Evolutionary conservation across 331 rosid genomes (phyloP).

Genomic region (Acacia concinna): DNA sequence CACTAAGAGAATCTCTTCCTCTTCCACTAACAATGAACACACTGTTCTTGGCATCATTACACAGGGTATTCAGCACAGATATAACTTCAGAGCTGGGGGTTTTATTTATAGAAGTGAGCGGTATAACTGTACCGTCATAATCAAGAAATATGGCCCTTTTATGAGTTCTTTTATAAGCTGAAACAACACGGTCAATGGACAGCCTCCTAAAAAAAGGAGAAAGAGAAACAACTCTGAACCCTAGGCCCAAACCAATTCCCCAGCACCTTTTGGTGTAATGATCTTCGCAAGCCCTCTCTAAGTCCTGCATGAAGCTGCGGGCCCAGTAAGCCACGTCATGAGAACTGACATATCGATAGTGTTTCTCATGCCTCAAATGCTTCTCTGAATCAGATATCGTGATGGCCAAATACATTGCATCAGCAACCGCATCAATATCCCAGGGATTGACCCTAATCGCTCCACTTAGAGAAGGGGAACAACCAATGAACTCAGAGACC

Average conservation of each 20-base stretch:
- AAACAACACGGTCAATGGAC: slow-evolving; percentile 65
- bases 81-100: slow-evolving; percentile 68
- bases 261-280: slow-evolving; percentile 84
- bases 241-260: slow-evolving; percentile 84
- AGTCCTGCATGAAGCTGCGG: slow-evolving; percentile 82
- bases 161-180: slow-evolving; percentile 71
- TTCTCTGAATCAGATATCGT: slow-evolving; percentile 72
- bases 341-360: slow-evolving; percentile 83
- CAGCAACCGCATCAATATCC: slow-evolving; percentile 88
- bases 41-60: slow-evolving; percentile 75
- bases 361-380: slow-evolving; percentile 85
- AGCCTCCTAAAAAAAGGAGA: slow-evolving; percentile 80
- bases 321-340: slow-evolving; percentile 96
- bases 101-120: slow-evolving; percentile 72
- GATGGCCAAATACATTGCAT: slow-evolving; percentile 75
- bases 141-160: slow-evolving; percentile 86
- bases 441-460: slow-evolving; percentile 96
- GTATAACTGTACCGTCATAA: slow-evolving; percentile 80
- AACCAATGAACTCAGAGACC: slow-evolving; percentile 89
- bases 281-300: slow-evolving; percentile 88
- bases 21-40: slow-evolving; percentile 91
- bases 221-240: slow-evolving; percentile 83
- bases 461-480: slow-evolving; percentile 95
- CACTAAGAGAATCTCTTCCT: slow-evolving; percentile 65
- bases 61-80: slow-evolving; percentile 62